Base-by-base conservation (phyloP, 2,329 filamentous ascomycete genomes). In the Parastagonospora avenae region DNA sequence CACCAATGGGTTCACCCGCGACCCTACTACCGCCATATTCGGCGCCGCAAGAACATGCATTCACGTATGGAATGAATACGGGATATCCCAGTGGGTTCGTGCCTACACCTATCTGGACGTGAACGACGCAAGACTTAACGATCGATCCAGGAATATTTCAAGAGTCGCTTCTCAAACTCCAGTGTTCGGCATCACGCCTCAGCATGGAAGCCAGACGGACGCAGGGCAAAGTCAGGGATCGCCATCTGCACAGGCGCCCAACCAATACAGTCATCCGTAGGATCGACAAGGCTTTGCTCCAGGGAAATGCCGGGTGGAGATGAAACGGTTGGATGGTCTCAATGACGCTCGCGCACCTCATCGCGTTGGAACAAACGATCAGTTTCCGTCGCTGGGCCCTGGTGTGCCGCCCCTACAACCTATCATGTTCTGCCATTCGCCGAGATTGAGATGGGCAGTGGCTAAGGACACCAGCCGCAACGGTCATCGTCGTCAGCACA, bases 21-120 rank as follows among this genome's bases (percentile, higher is more conserved):
- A 58, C 62, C 38, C 57, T 72, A 53, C 56, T 68, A 46, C 60
- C 68, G 48, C 60, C 68, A 5, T 73, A 75, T 54, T 61, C 70
- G 47, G 61, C 66, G 45, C 66, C 68, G 54, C 68, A 76, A 47
- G 76, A 77, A 45, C 72, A 75, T 60, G 68, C 70, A 55, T 71
- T 74, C 59, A 71, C 68, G 62, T 74, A 68, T 65, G 69, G 70
- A 64, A 71, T 73, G 67, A 61, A 65, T 52, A 67, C 72, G 62
- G 71, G 71, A 60, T 75, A 73, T 68, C 63, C 69, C 63, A 72
- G 71, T 69, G 73, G 74, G 73, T 76, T 76, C 73, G 74, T 76
- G 69, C 68, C 72, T 63, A 65, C 66, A 63, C 65, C 71, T 62
- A 68, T 76, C 66, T 76, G 74, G 74, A 76, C 73, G 62, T 76